Percentiles rank a stretch among this genome's conserved stretches.
Conservation (phyloP, 306 rosid species). For the Corylus avellana region DNA sequence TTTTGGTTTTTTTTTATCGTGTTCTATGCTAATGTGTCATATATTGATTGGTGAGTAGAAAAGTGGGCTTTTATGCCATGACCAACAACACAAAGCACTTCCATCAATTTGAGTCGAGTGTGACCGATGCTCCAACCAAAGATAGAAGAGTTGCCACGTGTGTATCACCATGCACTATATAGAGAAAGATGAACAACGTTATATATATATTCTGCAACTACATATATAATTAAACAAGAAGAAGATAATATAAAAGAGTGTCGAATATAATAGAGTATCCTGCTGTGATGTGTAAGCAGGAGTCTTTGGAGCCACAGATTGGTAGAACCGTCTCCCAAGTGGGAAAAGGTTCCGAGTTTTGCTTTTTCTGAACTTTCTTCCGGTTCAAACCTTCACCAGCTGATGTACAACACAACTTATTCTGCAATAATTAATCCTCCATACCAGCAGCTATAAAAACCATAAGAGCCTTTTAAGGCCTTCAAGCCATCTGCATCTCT, state of each 20-base stretch:
- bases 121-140: too few species aligned
- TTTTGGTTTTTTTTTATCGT: too few species aligned
- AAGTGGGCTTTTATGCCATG: too few species aligned
- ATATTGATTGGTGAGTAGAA: too few species aligned
- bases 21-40: too few species aligned
- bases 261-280: not conserved
- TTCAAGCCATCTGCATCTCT: not conserved
- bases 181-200: not conserved
- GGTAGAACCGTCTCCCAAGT: not conserved
- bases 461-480: not conserved
- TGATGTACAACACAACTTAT: not conserved
- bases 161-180: too few species aligned
- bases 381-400: not conserved
- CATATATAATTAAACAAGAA: not conserved
- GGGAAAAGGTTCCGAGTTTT: not conserved
- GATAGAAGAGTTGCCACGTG: too few species aligned
- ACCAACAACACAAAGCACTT: too few species aligned
- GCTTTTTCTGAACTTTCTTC: not conserved
- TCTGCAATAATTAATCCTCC: not conserved
- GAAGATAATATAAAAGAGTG: not conserved
- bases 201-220: not conserved
- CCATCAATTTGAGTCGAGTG: too few species aligned
- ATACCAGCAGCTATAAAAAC: too few species aligned
- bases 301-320: not conserved
- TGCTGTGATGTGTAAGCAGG: not conserved